Percentiles rank a stretch among this genome's conserved stretches.
phyloP scores from a whole-genome alignment of 371 early-diverging fungal species.

The Chytridiales sp. region DNA sequence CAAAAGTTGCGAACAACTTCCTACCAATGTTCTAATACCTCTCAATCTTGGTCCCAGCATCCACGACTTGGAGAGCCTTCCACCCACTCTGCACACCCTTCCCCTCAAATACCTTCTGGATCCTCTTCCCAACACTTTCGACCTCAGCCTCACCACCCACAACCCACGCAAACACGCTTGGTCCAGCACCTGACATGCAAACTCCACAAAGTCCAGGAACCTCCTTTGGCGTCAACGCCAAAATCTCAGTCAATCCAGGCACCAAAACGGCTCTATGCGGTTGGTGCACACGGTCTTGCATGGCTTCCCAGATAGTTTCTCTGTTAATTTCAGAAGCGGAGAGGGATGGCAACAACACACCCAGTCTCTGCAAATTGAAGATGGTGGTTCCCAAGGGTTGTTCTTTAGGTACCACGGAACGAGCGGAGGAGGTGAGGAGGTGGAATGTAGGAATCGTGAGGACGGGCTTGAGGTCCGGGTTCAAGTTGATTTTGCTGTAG shows the following conservation, averaged over 20 bases:
- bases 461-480: conserved; percentile 69
- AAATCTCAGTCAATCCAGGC: conserved; percentile 88
- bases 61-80: too few species aligned
- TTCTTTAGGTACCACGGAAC: conserved; percentile 76
- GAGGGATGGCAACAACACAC: conserved; percentile 82
- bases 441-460: conserved; percentile 89
- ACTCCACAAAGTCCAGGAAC: conserved; percentile 87
- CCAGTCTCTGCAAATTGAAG: conserved; percentile 90
- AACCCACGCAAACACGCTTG: conserved; percentile 88
- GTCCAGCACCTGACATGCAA: conserved; percentile 95
- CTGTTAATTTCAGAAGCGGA: conserved; percentile 61
- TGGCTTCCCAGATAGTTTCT: conserved; percentile 80
- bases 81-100: too few species aligned
- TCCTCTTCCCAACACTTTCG: conserved; percentile 21
- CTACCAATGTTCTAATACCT: too few species aligned
- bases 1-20: too few species aligned
- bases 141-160: too few species aligned
- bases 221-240: conserved; percentile 70
- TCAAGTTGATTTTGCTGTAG: conserved; percentile 26
- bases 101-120: conserved; percentile 12
- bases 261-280: conserved; percentile 87
- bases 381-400: conserved; percentile 84
- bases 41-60: too few species aligned
- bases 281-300: conserved; percentile 95
- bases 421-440: conserved; percentile 86